These are phyloP conservation scores for Aspergillus proliferans DNA, from an alignment of 2,329 filamentous ascomycete species.

Conservation along the genomic window DNA sequence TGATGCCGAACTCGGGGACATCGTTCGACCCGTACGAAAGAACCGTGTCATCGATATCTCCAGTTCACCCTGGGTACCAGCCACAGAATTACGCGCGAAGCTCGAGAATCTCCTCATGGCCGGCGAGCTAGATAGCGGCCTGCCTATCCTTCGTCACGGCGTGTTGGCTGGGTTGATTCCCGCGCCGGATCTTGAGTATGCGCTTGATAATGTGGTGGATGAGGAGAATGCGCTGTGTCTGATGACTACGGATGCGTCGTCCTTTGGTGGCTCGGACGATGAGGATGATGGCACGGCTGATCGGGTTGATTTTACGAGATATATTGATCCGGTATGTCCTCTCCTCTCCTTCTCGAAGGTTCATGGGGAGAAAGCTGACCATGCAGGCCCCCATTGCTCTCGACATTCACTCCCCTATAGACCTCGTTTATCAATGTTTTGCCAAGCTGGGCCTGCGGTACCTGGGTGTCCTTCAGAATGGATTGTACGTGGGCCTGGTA, in stretches of 20 bases:
- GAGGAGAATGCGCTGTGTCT: conserved; percentile 67
- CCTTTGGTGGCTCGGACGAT: conserved; percentile 50
- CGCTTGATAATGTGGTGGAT: conserved; percentile 74
- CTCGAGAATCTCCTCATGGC: conserved; percentile 74
- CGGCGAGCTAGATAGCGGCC: conserved; percentile 84
- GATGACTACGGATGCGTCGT: conserved; percentile 64
- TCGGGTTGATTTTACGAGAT: conserved; percentile 80
- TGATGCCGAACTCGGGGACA: conserved; percentile 79
- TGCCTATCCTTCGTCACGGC: conserved; percentile 75
- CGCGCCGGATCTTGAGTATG: conserved; percentile 87
- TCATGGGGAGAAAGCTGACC: conserved; percentile 4
- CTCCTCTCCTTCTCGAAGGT: background rate
- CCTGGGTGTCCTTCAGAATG: conserved; percentile 80
- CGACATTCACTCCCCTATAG: conserved; percentile 84
- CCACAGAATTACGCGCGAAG: conserved; percentile 69
- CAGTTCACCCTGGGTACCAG: conserved; percentile 70
- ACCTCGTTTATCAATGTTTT: conserved; percentile 94
- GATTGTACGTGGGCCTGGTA: conserved; percentile 81
- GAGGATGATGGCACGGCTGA: conserved; percentile 51
- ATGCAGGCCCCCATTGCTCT: conserved; percentile 71
- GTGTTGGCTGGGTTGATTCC: conserved; percentile 86
- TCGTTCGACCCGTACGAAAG: conserved; percentile 67
- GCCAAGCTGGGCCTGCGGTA: conserved; percentile 88
- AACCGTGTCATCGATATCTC: conserved; percentile 86
- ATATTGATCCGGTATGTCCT: conserved; percentile 71